Conservation (phyloP, 2,329 filamentous ascomycete species). For the Ascochyta clinopodiicola region DNA sequence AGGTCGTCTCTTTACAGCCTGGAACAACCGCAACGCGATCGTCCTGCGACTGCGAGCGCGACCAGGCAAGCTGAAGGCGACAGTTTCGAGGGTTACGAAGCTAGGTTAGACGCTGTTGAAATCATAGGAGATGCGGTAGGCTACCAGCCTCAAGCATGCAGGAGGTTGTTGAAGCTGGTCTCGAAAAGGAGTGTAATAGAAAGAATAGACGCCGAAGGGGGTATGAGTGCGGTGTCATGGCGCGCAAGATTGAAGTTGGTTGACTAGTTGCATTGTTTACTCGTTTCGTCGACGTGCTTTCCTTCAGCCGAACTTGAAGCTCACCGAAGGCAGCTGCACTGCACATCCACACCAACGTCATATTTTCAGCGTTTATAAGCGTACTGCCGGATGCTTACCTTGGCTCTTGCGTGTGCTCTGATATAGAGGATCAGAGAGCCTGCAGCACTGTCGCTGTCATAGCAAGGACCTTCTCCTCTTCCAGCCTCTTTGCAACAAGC, state of each 20-base stretch:
- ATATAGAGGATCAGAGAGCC: constrained; percentile 15
- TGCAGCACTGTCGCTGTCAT: constrained; percentile 48
- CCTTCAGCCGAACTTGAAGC: background rate
- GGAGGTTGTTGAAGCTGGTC: constrained; percentile 22
- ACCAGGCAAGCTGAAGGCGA: background rate
- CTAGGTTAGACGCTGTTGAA: background rate
- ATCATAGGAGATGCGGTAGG: constrained; percentile 1
- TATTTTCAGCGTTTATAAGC: background rate
- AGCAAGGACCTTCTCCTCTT: constrained; percentile 53
- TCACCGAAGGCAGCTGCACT: background rate
- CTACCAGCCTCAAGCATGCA: constrained; percentile 22
- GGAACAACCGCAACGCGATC: background rate
- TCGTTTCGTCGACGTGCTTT: background rate
- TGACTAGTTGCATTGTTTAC: constrained; percentile 5
- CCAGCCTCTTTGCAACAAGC: constrained; percentile 49
- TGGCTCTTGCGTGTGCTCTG: too few relatives aligned
- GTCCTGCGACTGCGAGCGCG: background rate
- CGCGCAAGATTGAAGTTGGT: background rate
- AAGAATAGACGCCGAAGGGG: constrained; percentile 17
- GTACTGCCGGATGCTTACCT: too few relatives aligned
- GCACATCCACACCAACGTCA: background rate
- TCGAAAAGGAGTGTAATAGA: constrained; percentile 4
- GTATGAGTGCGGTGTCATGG: constrained; percentile 13
- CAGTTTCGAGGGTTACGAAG: background rate
- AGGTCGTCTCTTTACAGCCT: background rate